These are phyloP conservation scores for Globisporangium radiosum DNA, from an alignment of 352 stramenopile genomes.

Conservation along the genomic window DNA sequence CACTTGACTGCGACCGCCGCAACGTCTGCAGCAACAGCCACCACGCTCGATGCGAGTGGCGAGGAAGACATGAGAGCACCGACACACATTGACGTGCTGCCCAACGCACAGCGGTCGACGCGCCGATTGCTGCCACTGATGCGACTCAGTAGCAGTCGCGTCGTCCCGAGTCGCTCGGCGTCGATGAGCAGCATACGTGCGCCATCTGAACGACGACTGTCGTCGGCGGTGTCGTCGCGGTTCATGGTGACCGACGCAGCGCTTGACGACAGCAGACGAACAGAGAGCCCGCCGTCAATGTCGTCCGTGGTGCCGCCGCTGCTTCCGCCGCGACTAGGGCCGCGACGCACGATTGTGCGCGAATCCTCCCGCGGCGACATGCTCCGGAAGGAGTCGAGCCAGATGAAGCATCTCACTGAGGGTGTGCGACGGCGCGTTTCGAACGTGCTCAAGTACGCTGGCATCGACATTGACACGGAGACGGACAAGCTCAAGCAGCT, in stretches of 20 bases:
- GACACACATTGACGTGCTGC: not conserved
- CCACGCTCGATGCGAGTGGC: not conserved
- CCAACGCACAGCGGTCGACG: not conserved
- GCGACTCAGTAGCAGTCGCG: not conserved
- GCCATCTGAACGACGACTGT: not conserved
- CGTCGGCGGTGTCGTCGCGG: not conserved
- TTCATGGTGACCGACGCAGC: not conserved
- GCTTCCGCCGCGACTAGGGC: not conserved
- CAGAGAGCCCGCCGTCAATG: not conserved
- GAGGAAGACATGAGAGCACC: not conserved
- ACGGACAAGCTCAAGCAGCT: conserved; percentile 25
- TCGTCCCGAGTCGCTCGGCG: not conserved
- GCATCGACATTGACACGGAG: conserved; percentile 28
- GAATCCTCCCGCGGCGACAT: conserved; percentile 7
- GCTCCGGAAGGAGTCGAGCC: conserved; percentile 10
- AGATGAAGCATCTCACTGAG: conserved; percentile 7
- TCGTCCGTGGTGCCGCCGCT: not conserved
- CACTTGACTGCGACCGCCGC: not conserved
- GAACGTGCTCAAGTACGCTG: conserved; percentile 23
- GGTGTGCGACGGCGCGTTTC: conserved; percentile 20
- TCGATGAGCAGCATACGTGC: not conserved
- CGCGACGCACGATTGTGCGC: not conserved
- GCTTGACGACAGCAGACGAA: not conserved
- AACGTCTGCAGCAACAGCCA: not conserved
- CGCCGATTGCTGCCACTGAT: not conserved